These are phyloP conservation scores for Bothriochloa decipiens DNA, from an alignment of 176 grass and related monocot species.

Conservation along the genomic window DNA sequence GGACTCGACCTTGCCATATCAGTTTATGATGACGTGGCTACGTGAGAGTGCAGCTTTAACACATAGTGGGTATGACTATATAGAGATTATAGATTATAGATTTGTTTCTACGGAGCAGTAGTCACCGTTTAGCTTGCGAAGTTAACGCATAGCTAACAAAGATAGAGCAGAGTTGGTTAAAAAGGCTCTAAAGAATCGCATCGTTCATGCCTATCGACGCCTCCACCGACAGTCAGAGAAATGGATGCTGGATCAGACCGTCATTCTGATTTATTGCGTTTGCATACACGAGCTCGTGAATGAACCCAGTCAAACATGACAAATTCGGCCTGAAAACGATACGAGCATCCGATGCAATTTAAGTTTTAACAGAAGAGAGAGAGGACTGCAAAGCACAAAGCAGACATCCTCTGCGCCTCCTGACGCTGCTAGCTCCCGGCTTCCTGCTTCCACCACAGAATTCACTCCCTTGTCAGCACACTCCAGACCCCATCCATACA, in stretches of 20 bases:
- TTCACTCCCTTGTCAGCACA: background rate
- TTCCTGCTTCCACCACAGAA: slow-evolving; percentile 13
- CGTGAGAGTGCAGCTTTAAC: no score
- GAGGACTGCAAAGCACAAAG: slow-evolving; percentile 14
- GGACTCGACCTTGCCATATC: no score
- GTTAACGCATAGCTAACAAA: no score
- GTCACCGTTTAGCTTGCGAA: no score
- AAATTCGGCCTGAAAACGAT: slow-evolving; percentile 44
- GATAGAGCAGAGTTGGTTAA: no score
- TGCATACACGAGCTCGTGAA: background rate
- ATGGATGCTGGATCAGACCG: background rate
- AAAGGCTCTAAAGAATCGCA: background rate
- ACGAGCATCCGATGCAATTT: slow-evolving; percentile 42
- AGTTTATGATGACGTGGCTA: no score
- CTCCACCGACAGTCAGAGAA: background rate
- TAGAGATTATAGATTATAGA: no score
- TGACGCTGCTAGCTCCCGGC: slow-evolving; percentile 9
- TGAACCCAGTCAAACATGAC: slow-evolving; percentile 35
- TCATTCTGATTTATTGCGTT: slow-evolving; percentile 4
- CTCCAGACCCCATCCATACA: background rate
- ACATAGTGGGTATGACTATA: no score
- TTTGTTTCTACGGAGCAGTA: no score
- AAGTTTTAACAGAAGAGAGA: background rate
- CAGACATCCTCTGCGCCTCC: slow-evolving; percentile 43
- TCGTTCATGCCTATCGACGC: background rate